Base-by-base conservation (phyloP, 2,329 filamentous ascomycete species). In the Aspergillus sp. region DNA sequence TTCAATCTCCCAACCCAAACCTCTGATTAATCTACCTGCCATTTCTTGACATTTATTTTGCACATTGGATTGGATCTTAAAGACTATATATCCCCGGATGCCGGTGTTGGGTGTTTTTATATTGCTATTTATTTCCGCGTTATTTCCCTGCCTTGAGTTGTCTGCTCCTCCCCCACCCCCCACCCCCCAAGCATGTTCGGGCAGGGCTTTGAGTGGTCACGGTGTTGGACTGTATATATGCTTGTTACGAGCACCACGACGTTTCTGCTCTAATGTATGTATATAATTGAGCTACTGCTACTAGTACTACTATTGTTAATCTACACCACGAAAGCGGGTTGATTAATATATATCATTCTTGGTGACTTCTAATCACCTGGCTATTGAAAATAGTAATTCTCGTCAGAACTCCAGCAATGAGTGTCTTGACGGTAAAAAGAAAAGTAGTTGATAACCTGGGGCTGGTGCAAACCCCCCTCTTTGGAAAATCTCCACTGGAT, bases 211-310 rank as follows among this genome's bases (percentile, higher is more conserved):
- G 15, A 24, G 12, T 3, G 20, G 26, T 32, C 22, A 30, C 36
- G 13, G 7, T 53, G n/a, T 45, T 53, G 30, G 38, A 26, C 32
- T 53, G 18, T 57, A 57, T 53, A 57, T 53, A 53, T 57, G 55
- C 55, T 57, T 54, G 26, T 57, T 42, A 57, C 50, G 55, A 57
- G 50, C 55, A 48, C 55, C 55, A 57, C 18, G 55, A 57, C 50
- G 53, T 53, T 30, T 53, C 51, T 48, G 50, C 45, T 53, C 55
- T 57, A 34, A 57, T 57, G 55, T 43, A 15, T 56, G 48, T 54
- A 57, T 43, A 53, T 57, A 53, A 53, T 42, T 32, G 45, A 38
- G 39, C 26, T 26, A 30, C 12, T 50, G 17, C 26, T 32, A 26
- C 44, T 24, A n/a, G n/a, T n/a, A 26, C 43, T 42, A 30, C 20